These are phyloP conservation scores for Prunella vulgaris DNA, from an alignment of 257 asterid genomes.

Conservation along the genomic window DNA sequence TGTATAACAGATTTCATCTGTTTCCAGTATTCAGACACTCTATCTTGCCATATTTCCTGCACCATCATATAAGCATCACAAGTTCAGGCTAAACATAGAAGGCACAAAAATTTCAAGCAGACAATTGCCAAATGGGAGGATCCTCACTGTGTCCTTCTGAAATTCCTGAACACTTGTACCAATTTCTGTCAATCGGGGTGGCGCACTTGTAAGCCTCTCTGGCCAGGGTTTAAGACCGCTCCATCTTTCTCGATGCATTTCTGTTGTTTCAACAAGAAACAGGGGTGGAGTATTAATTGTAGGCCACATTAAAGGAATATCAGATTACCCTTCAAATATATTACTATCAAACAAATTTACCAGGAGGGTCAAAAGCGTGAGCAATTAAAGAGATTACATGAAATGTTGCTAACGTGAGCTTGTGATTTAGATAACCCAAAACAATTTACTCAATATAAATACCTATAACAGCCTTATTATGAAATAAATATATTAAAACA, in stretches of 20 bases:
- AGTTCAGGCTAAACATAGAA: not conserved
- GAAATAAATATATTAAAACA: not conserved
- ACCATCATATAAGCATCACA: conserved; percentile 5
- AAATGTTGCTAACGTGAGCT: not conserved
- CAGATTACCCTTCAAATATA: not conserved
- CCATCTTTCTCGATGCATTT: conserved; percentile 70
- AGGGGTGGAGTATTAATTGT: not conserved
- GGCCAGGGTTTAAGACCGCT: conserved; percentile 92
- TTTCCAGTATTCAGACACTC: conserved; percentile 82
- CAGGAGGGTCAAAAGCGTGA: not conserved
- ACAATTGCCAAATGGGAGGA: conserved; percentile 4
- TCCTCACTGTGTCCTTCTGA: conserved; percentile 65
- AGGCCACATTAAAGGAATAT: not conserved
- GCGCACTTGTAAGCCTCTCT: conserved; percentile 60
- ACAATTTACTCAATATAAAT: not conserved
- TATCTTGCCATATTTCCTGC: conserved; percentile 72
- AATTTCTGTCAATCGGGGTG: conserved; percentile 75
- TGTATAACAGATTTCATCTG: conserved; percentile 66
- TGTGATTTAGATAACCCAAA: not conserved
- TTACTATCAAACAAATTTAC: no score
- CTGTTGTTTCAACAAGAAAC: conserved; percentile 32
- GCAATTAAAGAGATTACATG: not conserved
- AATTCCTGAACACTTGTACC: conserved; percentile 50
- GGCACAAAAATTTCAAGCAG: not conserved
- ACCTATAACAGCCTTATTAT: not conserved